phyloP scores from a whole-genome alignment of 2,329 filamentous ascomycete genomes.

The Claviceps cyperi region DNA sequence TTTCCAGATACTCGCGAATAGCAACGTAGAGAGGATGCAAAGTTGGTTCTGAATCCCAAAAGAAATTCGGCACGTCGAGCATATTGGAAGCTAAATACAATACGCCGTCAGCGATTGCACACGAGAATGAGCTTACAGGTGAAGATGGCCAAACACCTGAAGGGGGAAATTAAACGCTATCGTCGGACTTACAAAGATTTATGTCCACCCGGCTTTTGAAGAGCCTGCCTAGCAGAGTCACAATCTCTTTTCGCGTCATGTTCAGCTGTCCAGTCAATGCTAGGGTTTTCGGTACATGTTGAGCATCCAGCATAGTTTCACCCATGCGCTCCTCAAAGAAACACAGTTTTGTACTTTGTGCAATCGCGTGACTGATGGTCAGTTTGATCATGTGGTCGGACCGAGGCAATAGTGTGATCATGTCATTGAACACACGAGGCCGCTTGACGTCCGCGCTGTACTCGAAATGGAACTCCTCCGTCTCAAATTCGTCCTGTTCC shows the following conservation, averaged over 20 bases:
- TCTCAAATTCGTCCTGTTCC: slow-evolving; percentile 85
- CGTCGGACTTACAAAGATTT: slow-evolving; percentile 64
- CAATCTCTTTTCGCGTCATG: slow-evolving; percentile 83
- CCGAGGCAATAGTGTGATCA: slow-evolving; percentile 88
- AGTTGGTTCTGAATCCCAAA: slow-evolving; percentile 95
- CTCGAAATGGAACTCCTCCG: slow-evolving; percentile 96
- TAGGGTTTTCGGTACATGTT: slow-evolving; percentile 78
- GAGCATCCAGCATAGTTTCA: slow-evolving; percentile 81
- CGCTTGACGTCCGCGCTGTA: slow-evolving; percentile 78
- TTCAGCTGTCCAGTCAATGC: slow-evolving; percentile 82
- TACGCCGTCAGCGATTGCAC: neutral
- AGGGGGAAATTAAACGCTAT: too few relatives aligned
- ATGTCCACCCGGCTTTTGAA: slow-evolving; percentile 95
- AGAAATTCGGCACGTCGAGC: slow-evolving; percentile 90
- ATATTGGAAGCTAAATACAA: slow-evolving; percentile 65
- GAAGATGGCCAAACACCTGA: neutral
- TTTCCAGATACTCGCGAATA: slow-evolving; percentile 93
- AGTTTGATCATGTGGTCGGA: slow-evolving; percentile 98
- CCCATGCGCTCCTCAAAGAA: slow-evolving; percentile 96
- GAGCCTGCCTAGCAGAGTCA: slow-evolving; percentile 76
- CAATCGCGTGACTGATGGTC: slow-evolving; percentile 92
- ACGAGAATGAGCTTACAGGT: neutral
- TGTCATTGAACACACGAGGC: slow-evolving; percentile 93
- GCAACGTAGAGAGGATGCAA: slow-evolving; percentile 88
- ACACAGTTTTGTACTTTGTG: slow-evolving; percentile 89